Percentiles rank a stretch among this genome's conserved stretches.
Evolutionary conservation across 805 yeast species (phyloP).

Genomic region (Saccharomycopsis fermentans): DNA sequence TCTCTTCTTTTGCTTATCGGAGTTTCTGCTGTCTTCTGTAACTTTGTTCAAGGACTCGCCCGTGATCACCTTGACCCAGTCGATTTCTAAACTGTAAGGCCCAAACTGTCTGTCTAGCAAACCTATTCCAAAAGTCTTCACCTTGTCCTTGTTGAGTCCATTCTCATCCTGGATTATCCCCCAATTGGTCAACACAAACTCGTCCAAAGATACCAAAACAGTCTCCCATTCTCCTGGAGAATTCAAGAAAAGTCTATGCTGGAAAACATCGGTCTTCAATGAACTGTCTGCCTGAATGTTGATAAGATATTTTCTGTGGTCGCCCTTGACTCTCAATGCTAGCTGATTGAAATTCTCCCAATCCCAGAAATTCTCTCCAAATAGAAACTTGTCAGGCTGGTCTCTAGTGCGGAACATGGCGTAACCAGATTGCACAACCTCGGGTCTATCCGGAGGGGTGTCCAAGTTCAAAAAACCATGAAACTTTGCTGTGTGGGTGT

Average conservation of each 20-base stretch:
- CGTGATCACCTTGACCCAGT: slow-evolving; percentile 60
- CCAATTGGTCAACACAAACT: slow-evolving; percentile 74
- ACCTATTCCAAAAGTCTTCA: slow-evolving; percentile 70
- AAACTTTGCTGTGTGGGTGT: slow-evolving; percentile 47
- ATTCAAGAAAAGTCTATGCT: slow-evolving; percentile 65
- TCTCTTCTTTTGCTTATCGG: background rate
- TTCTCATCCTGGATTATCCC: slow-evolving; percentile 57
- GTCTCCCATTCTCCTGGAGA: slow-evolving; percentile 78
- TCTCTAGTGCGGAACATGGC: slow-evolving; percentile 80
- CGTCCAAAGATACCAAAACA: slow-evolving; percentile 64
- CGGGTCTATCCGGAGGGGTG: slow-evolving; percentile 55
- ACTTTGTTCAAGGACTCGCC: slow-evolving; percentile 40
- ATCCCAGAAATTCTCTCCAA: slow-evolving; percentile 49
- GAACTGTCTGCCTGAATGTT: slow-evolving; percentile 78
- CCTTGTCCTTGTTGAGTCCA: slow-evolving; percentile 49
- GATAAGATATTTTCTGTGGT: slow-evolving; percentile 62
- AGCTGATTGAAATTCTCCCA: slow-evolving; percentile 54
- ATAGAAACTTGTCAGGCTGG: slow-evolving; percentile 31
- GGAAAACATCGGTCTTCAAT: slow-evolving; percentile 67
- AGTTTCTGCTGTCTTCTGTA: slow-evolving; percentile 26
- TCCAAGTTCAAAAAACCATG: slow-evolving; percentile 62
- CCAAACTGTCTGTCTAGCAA: slow-evolving; percentile 71
- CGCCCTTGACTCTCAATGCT: slow-evolving; percentile 63
- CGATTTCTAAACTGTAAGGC: slow-evolving; percentile 58
- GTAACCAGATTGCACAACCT: slow-evolving; percentile 54